These are phyloP conservation scores for Erodium trifolium DNA, from an alignment of 441 rosid species.

Conservation along the genomic window DNA sequence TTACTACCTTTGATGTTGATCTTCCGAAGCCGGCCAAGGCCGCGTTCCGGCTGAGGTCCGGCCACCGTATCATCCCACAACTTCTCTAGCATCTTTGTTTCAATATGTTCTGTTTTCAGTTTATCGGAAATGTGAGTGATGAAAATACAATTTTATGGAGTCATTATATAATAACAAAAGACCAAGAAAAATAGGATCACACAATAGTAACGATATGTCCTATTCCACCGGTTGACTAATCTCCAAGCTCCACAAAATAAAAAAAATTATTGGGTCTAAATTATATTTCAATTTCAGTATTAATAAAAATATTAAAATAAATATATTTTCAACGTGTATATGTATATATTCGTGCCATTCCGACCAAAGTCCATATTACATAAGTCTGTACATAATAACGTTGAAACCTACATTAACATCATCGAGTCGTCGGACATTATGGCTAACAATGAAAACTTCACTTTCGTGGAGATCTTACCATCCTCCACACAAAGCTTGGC, in stretches of 20 bases:
- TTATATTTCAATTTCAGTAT: no score
- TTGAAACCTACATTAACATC: conserved; percentile 30
- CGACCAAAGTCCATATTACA: no score
- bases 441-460: conserved; percentile 68
- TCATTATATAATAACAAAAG: no score
- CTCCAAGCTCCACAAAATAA: not conserved
- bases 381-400: no score
- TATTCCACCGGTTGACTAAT: not conserved
- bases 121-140: not conserved
- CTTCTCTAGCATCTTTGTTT: conserved; percentile 52
- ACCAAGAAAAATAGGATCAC: not conserved
- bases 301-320: no score
- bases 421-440: conserved; percentile 69
- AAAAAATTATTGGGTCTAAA: no score
- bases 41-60: conserved; percentile 53
- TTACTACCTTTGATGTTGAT: conserved; percentile 37
- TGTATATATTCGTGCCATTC: no score
- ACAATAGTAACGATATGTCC: no score
- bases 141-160: no score
- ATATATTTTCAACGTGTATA: no score
- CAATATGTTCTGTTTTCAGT: not conserved
- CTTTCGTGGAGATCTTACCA: conserved; percentile 75
- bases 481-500: conserved; percentile 74
- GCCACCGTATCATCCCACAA: conserved; percentile 58
- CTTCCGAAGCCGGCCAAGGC: conserved; percentile 73